phyloP scores from a whole-genome alignment of 805 yeast species.

The Debaryomyces hansenii region DNA sequence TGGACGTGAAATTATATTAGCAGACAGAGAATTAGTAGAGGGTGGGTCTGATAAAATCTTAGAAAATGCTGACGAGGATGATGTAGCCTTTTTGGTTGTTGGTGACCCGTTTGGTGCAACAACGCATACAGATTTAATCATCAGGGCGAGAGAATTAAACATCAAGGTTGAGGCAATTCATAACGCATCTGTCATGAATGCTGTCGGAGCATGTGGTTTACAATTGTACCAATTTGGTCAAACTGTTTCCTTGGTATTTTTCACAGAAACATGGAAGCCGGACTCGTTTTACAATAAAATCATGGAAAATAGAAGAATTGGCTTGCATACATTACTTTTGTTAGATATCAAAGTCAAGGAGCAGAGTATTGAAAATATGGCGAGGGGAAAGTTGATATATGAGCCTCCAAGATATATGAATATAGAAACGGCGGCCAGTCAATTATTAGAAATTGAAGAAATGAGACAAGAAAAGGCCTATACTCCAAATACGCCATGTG shows the following conservation, averaged over 20 bases:
- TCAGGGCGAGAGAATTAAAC: conserved; percentile 83
- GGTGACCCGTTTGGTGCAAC: conserved; percentile 99
- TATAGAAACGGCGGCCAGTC: conserved; percentile 85
- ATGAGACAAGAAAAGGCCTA: conserved; percentile 74
- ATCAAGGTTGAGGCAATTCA: conserved; percentile 82
- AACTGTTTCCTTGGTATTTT: conserved; percentile 93
- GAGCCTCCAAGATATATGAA: conserved; percentile 98
- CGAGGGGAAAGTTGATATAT: conserved; percentile 85
- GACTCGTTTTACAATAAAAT: conserved; percentile 91
- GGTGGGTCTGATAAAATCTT: conserved; percentile 82
- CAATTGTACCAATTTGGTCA: conserved; percentile 96
- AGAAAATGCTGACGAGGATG: conserved; percentile 72
- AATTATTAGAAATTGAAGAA: conserved; percentile 85
- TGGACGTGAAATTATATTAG: conserved; percentile 80
- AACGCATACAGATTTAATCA: conserved; percentile 91
- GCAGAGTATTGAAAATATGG: conserved; percentile 91
- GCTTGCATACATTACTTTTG: conserved; percentile 85
- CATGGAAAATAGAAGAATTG: conserved; percentile 84
- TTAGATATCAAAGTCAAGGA: conserved; percentile 96
- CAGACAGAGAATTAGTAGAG: conserved; percentile 95
- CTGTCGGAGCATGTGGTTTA: conserved; percentile 96
- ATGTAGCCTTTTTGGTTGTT: conserved; percentile 91
- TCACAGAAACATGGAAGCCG: conserved; percentile 95
- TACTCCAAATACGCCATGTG: conserved; percentile 85
- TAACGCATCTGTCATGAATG: conserved; percentile 97